Evolutionary conservation across 228 moss, liverwort and hornwort species (phyloP), one percentile per base, ranked within the genome.

Genomic region (Sphagnum magellanicum): DNA sequence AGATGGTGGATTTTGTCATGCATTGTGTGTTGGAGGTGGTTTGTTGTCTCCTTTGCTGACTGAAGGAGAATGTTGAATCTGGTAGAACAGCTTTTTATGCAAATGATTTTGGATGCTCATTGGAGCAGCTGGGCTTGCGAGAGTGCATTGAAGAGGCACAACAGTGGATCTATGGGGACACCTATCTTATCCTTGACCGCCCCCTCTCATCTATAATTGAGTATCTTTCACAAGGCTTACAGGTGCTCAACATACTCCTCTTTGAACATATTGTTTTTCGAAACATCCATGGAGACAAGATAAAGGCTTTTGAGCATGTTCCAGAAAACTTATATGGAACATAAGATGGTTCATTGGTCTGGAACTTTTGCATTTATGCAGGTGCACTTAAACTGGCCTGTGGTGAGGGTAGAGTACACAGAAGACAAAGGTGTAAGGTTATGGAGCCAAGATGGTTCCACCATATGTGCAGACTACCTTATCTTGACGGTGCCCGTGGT

Each of bases 31-130:
- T 65, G 52, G 51, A 67, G 10, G 63, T 12, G 11, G 49, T 49
- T 64, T 16, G 7, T 4, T 49, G 11, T 64, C 63, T 64, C 16
- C 6, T 49, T 47, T 3, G 5, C 61, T 61, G 61, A 46, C 6
- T 32, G 6, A 32, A 61, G 47, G 55, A 57, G 15, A 9, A 6
- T 16, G 61, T 16, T 5, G 61, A 7, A 16, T 61, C 46, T 61
- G 55, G 72, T 53, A 63, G 71, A 78, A 74, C 79, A 95, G 95
- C 90, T 63, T 89, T 95, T 66, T 95, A 92, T 78, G 95, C 88
- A 67, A 95, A 95, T 81, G 95, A 95, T 77, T 95, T 90, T 80
- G 95, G 95, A 70, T 92, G 92, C 81, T 90, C 95, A 51, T 85
- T 92, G 70, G 89, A 90, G 79, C 87, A 85, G 74, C 92, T 95